A percentile compares a stretch with the other conserved stretches of the same genome.
Conservation (phyloP, 1,284 basidiomycete species). For the Stereum hirsutum region DNA sequence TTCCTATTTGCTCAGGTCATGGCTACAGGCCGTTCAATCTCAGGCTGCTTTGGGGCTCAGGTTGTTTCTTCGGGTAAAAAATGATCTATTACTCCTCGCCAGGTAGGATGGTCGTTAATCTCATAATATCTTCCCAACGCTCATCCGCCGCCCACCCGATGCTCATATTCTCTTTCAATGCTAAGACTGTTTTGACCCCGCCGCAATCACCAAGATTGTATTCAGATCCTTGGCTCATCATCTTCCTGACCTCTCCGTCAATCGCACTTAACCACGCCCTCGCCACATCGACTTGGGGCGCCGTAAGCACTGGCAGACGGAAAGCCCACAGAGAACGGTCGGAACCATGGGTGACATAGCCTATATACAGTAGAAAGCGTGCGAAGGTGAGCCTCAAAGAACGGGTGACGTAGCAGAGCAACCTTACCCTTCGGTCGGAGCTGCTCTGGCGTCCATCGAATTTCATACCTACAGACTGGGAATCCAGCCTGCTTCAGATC, state of each 20-base stretch:
- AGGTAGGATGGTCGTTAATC: constrained; percentile 19
- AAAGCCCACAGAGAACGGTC: constrained; percentile 45
- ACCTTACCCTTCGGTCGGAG: constrained; percentile 42
- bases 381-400: neutral
- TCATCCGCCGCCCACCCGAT: constrained; percentile 48
- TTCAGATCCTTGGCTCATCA: constrained; percentile 26
- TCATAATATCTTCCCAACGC: constrained; percentile 38
- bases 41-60: too few species aligned
- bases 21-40: too few species aligned
- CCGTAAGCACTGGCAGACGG: constrained; percentile 29
- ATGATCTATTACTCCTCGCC: constrained; percentile 5
- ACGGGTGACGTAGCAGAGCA: neutral
- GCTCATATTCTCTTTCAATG: constrained; percentile 35
- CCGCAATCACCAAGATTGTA: too few species aligned
- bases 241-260: constrained; percentile 25
- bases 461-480: constrained; percentile 59
- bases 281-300: constrained; percentile 35
- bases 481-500: constrained; percentile 48
- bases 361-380: constrained; percentile 21
- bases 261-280: constrained; percentile 43
- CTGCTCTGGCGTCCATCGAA: constrained; percentile 61
- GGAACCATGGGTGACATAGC: constrained; percentile 60
- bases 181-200: constrained; percentile 32
- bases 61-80: too few species aligned
- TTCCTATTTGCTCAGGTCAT: too few species aligned